Evolutionary conservation across 257 asterid species (phyloP), one percentile per base, ranked within the genome.

Genomic region (Solanum pimpinellifolium): DNA sequence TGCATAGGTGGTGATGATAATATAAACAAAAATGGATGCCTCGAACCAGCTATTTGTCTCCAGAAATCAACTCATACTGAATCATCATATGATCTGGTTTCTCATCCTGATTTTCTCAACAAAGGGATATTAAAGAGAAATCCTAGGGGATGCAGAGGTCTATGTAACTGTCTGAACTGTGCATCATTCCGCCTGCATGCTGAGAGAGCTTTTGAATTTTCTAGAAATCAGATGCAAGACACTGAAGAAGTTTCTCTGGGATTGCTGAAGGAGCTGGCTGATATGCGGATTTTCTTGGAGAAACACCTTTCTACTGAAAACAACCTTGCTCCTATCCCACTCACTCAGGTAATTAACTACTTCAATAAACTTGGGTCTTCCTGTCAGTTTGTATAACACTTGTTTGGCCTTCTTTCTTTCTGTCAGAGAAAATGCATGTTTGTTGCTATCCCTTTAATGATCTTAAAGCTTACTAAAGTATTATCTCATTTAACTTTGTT

Each of bases 121-220:
- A 94, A 89, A 90, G 98, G 99, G 76, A 93, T 96, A 90, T 90
- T 95, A 59, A 96, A 91, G 93, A 91, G 93, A 89, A 95, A 93
- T 86, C 95, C 92, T 69, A 88, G 90, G 87, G 97, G 98, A 20
- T 96, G 99, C 89, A 91, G 98, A 92, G 98, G 99, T 87, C 90
- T 90, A 41, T 96, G 99, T 81, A 90, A 86, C 88, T 96, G 99
- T 90, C 92, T 96, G 89, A 93, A 93, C 78, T 95, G 99, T 90
- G 92, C 94, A 86, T 93, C 98, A 25, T 96, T 95, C 88, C 97
- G 96, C 80, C 94, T 96, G 86, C 96, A 96, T 23, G 97, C 99
- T 86, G 96, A 93, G 78, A 92, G 94, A 81, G 93, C 98, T 47
- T 96, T 93, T 77, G 98, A 94, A 88, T 96, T 95, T 88, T 94